phyloP scores from a whole-genome alignment of 163 green algal species.

The Scenedesmus sp. region DNA sequence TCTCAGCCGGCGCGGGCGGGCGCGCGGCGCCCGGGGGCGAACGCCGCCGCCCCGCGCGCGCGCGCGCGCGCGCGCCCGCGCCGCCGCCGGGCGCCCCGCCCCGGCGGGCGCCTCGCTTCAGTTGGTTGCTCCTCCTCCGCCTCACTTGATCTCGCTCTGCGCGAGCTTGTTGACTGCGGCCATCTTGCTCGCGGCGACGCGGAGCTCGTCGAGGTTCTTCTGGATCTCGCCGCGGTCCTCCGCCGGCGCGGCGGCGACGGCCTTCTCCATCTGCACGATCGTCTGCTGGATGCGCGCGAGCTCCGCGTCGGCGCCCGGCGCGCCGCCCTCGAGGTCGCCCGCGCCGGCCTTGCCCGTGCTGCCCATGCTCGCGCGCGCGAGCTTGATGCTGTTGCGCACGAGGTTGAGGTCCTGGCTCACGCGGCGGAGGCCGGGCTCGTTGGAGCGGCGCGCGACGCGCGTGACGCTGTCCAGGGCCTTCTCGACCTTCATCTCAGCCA shows the following conservation, averaged over 20 bases:
- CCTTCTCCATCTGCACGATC: conserved; percentile 45
- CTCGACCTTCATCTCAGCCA: conserved; percentile 60
- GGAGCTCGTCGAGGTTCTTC: conserved; percentile 41
- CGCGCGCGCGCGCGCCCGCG: no score
- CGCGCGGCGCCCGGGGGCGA: no score
- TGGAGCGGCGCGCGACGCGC: conserved; percentile 25
- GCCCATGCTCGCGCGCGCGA: conserved; percentile 40
- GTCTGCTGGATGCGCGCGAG: conserved; percentile 37
- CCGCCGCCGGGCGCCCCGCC: no score
- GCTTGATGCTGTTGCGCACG: conserved; percentile 48
- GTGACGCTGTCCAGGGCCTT: conserved; percentile 39
- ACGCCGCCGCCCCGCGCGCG: no score
- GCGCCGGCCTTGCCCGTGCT: conserved; percentile 15
- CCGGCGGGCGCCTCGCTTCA: no score
- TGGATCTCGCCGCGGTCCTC: conserved; percentile 40
- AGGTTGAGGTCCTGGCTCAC: conserved; percentile 45
- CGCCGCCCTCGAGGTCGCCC: conserved; percentile 22
- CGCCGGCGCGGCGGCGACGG: conserved; percentile 25
- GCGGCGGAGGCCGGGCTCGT: conserved; percentile 45
- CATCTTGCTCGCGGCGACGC: conserved; percentile 18
- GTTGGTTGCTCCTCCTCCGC: no score
- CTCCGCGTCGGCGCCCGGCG: conserved; percentile 1
- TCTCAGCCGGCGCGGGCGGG: no score
- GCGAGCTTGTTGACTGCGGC: conserved; percentile 37
- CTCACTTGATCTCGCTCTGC: background rate